Evolutionary conservation across 306 rosid species (phyloP).

Genomic region (Hylodesmum podocarpum): DNA sequence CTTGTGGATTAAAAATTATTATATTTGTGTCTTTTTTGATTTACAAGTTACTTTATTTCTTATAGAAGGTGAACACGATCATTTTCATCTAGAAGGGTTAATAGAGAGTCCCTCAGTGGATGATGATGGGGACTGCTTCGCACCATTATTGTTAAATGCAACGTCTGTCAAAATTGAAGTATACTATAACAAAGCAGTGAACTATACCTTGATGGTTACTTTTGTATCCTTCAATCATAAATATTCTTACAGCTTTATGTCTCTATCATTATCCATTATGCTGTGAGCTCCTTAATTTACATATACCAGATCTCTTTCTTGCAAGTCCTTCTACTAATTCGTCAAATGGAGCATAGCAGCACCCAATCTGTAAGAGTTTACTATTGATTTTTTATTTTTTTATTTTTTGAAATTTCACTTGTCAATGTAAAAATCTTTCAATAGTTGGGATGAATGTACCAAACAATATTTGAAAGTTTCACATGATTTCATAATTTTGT

Average conservation of each 20-base stretch:
- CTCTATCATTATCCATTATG: slow-evolving; percentile 24
- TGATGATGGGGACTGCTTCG: slow-evolving; percentile 81
- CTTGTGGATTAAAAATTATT: not conserved
- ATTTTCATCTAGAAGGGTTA: slow-evolving; percentile 72
- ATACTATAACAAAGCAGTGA: slow-evolving; percentile 93
- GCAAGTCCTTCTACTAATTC: slow-evolving; percentile 89
- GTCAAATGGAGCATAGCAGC: slow-evolving; percentile 98
- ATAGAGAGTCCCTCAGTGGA: slow-evolving; percentile 92
- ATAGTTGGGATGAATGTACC: not conserved
- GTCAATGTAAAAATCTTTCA: not conserved
- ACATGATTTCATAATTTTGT: slow-evolving; percentile 2
- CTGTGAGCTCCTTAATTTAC: slow-evolving; percentile 54
- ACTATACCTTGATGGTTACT: slow-evolving; percentile 96
- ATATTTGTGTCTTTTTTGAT: not conserved
- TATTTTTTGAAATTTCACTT: slow-evolving; percentile 15
- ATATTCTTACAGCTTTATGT: slow-evolving; percentile 2
- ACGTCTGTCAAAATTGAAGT: slow-evolving; percentile 86
- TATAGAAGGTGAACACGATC: slow-evolving; percentile 65
- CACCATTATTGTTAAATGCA: slow-evolving; percentile 77
- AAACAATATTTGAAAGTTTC: not conserved
- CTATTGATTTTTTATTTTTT: slow-evolving; percentile 10
- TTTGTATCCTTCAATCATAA: slow-evolving; percentile 78
- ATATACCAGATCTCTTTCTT: slow-evolving; percentile 73
- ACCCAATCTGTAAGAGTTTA: slow-evolving; percentile 84
- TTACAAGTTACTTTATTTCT: slow-evolving; percentile 27